A percentile compares a stretch with the other conserved stretches of the same genome.
Evolutionary conservation across 768 basidiomycete genomes (phyloP).

Genomic region (Termitomyces sp.): DNA sequence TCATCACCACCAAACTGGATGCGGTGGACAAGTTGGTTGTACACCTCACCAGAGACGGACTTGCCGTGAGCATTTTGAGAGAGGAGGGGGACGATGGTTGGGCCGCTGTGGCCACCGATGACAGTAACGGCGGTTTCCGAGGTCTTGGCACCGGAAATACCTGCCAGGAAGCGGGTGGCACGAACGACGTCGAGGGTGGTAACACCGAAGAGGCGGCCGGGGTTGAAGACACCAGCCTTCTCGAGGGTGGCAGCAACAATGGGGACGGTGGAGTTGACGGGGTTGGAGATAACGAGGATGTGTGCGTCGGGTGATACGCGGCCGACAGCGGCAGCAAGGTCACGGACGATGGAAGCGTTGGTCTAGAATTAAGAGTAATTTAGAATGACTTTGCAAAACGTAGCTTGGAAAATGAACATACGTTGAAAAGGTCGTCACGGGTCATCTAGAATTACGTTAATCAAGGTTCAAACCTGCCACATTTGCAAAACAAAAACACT

Average conservation of each 20-base stretch:
- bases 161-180: constrained; percentile 83
- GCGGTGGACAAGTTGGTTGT: constrained; percentile 77
- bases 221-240: constrained; percentile 91
- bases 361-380: constrained; percentile 43
- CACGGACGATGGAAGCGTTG: constrained; percentile 96
- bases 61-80: constrained; percentile 74
- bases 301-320: constrained; percentile 88
- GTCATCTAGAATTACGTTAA: constrained; percentile 61
- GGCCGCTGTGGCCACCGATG: constrained; percentile 92
- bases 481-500: constrained; percentile 27
- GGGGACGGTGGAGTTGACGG: constrained; percentile 96
- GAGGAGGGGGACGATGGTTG: constrained; percentile 96
- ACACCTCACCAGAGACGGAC: constrained; percentile 66
- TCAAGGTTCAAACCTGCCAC: constrained; percentile 19
- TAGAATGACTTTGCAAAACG: background rate
- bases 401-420: constrained; percentile 29
- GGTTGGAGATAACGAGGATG: constrained; percentile 97
- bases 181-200: constrained; percentile 99
- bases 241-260: constrained; percentile 91
- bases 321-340: constrained; percentile 85
- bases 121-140: constrained; percentile 72
- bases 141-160: constrained; percentile 61
- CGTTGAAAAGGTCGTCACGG: constrained; percentile 95
- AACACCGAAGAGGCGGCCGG: constrained; percentile 86
- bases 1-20: constrained; percentile 99